These are phyloP conservation scores for Luvunga scandens DNA, from an alignment of 345 rosid genomes.

Conservation along the genomic window DNA sequence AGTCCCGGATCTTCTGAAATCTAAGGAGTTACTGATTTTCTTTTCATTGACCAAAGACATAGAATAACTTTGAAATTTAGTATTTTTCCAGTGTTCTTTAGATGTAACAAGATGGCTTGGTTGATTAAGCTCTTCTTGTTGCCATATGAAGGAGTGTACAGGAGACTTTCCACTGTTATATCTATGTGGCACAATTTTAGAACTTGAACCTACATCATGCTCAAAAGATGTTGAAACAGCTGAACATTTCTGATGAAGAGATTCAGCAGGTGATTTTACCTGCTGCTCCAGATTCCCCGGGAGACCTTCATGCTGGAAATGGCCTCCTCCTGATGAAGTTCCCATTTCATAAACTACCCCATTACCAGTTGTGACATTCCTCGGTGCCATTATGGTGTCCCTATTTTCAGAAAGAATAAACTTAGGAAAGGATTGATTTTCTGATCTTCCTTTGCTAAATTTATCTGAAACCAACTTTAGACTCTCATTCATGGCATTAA, in stretches of 20 bases:
- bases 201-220: conserved; percentile 40
- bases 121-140: conserved; percentile 20
- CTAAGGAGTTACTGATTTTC: conserved; percentile 29
- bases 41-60: conserved; percentile 39
- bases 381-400: conserved; percentile 12
- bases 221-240: conserved; percentile 25
- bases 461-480: conserved; percentile 14
- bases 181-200: conserved; percentile 35
- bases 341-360: conserved; percentile 19
- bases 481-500: conserved; percentile 23
- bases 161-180: conserved; percentile 22
- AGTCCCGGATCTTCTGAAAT: conserved; percentile 22
- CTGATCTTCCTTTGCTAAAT: conserved; percentile 26
- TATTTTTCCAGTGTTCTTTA: conserved; percentile 20
- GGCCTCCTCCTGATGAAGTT: conserved; percentile 20
- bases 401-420: conserved; percentile 21
- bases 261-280: conserved; percentile 20
- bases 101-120: conserved; percentile 18
- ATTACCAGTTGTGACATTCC: conserved; percentile 1
- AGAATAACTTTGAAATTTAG: conserved; percentile 23
- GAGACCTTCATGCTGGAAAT: conserved; percentile 19
- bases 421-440: conserved; percentile 26
- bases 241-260: conserved; percentile 22
- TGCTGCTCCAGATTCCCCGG: conserved; percentile 20
- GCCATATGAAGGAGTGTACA: conserved; percentile 17